Evolutionary conservation across 225 moss, liverwort and hornwort species (phyloP).

Genomic region (Physcomitrium patens): DNA sequence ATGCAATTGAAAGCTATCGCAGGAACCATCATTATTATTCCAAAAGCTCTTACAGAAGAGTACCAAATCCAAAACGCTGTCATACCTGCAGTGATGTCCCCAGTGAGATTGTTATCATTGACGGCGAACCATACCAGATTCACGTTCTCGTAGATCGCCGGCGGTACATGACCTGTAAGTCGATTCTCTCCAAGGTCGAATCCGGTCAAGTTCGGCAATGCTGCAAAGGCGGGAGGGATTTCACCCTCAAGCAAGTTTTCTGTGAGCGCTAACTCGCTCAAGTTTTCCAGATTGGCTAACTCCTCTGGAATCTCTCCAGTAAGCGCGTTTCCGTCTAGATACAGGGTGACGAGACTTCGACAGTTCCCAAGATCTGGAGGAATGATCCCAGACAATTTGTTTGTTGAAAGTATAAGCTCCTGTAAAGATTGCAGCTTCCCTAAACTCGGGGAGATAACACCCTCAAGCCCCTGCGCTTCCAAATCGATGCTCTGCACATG

Average conservation of each 20-base stretch:
- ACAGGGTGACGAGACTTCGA: background rate
- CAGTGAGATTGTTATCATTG: background rate
- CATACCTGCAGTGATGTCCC: slow-evolving; percentile 9
- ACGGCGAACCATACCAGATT: background rate
- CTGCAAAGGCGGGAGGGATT: background rate
- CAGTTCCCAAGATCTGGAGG: background rate
- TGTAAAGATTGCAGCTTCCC: background rate
- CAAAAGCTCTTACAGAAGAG: background rate
- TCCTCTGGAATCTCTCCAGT: background rate
- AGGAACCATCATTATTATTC: background rate
- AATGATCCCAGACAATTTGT: slow-evolving; percentile 3
- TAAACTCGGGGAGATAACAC: slow-evolving; percentile 16
- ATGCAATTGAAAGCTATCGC: background rate
- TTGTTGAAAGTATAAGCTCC: background rate
- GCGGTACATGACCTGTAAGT: background rate
- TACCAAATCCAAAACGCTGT: background rate
- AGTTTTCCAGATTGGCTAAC: no score
- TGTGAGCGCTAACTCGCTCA: no score
- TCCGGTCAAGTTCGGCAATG: background rate
- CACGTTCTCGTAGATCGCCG: background rate
- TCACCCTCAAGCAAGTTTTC: no score
- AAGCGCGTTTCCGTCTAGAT: background rate
- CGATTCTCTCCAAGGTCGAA: background rate
- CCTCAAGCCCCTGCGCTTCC: slow-evolving; percentile 13
- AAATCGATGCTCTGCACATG: slow-evolving; percentile 8